Evolutionary conservation across 2,329 filamentous ascomycete genomes (phyloP).

Genomic region (Cryphonectria naterciae): DNA sequence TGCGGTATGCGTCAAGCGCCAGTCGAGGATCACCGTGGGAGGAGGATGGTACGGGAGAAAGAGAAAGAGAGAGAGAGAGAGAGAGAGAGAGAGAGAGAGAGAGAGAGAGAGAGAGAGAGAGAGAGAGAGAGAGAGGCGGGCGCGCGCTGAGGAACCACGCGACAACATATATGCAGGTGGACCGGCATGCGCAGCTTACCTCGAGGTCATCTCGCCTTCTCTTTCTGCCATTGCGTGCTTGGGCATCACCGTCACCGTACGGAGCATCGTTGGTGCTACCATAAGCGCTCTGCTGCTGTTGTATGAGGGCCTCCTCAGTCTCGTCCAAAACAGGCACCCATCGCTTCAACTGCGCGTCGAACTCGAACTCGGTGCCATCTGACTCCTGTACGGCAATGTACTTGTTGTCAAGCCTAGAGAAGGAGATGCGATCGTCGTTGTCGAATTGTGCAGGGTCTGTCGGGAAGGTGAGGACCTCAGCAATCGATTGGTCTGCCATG

Average conservation of each 20-base stretch:
- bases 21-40: neutral
- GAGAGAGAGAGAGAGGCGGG: neutral
- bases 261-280: slow-evolving; percentile 30
- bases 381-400: slow-evolving; percentile 79
- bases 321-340: slow-evolving; percentile 67
- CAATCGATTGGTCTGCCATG: slow-evolving; percentile 31
- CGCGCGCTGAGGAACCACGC: slow-evolving; percentile 22
- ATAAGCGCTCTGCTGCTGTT: slow-evolving; percentile 37
- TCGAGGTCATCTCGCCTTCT: slow-evolving; percentile 49
- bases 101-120: neutral
- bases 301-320: slow-evolving; percentile 38
- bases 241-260: slow-evolving; percentile 28
- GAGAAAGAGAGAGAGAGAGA: neutral
- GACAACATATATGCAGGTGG: slow-evolving; percentile 30
- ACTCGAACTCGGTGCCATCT: slow-evolving; percentile 84
- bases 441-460: slow-evolving; percentile 71
- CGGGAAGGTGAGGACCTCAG: slow-evolving; percentile 52
- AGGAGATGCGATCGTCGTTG: slow-evolving; percentile 80
- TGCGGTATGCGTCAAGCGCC: slow-evolving; percentile 12
- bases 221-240: slow-evolving; percentile 40
- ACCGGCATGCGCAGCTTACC: slow-evolving; percentile 45
- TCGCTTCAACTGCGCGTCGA: slow-evolving; percentile 68
- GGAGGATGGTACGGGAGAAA: neutral
- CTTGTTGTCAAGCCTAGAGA: slow-evolving; percentile 80
- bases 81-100: no score